A percentile compares a stretch with the other conserved stretches of the same genome.
These are phyloP conservation scores for Silene conica DNA, from an alignment of 148 eudicot genomes.

Conservation along the genomic window DNA sequence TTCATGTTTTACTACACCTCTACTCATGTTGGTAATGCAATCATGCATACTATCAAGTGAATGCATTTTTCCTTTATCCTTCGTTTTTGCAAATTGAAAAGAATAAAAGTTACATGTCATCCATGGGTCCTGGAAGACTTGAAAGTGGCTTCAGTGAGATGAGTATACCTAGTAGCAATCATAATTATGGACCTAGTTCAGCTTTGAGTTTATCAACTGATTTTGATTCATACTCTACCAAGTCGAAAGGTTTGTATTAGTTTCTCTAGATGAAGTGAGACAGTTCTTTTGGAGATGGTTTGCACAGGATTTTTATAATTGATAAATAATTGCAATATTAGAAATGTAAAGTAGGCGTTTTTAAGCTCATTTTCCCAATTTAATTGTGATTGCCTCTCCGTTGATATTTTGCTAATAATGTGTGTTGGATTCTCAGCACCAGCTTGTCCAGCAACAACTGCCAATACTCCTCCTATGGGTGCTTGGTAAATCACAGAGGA, in stretches of 20 bases:
- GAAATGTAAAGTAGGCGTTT: background rate
- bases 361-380: background rate
- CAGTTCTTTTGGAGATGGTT: background rate
- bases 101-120: conserved; percentile 64
- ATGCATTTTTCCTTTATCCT: background rate
- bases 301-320: background rate
- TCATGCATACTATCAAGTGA: background rate
- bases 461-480: conserved; percentile 86
- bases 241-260: conserved; percentile 70
- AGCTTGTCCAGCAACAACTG: conserved; percentile 73
- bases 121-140: conserved; percentile 74
- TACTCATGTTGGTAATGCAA: background rate
- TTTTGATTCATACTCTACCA: conserved; percentile 58
- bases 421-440: conserved; percentile 22
- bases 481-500: conserved; percentile 82
- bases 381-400: background rate
- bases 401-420: conserved; percentile 12
- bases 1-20: background rate
- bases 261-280: background rate
- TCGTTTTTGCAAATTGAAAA: conserved; percentile 56
- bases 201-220: conserved; percentile 73
- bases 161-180: conserved; percentile 54
- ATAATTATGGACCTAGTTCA: conserved; percentile 76
- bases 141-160: conserved; percentile 61
- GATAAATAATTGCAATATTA: background rate